Conservation (phyloP, 2,329 filamentous ascomycete genomes). For the Lecanicillium sp. region DNA sequence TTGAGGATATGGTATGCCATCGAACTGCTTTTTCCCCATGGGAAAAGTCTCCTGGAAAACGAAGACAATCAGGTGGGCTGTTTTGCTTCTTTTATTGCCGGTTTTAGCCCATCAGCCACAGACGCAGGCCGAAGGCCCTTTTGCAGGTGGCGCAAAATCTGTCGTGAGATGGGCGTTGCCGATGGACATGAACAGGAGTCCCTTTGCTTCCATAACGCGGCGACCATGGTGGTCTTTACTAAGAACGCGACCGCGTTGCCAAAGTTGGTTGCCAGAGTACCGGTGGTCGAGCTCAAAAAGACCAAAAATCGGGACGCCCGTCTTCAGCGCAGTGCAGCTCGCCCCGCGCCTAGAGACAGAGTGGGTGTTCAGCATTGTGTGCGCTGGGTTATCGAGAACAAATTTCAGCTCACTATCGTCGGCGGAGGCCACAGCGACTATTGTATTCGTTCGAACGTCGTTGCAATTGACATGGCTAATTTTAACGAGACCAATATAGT, state of each 20-base stretch:
- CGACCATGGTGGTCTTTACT: conserved; percentile 43
- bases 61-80: conserved; percentile 34
- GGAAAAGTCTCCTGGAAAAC: conserved; percentile 35
- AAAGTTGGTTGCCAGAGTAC: conserved; percentile 33
- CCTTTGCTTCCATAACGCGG: conserved; percentile 40
- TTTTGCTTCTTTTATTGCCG: conserved; percentile 46
- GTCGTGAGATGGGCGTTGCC: conserved; percentile 35
- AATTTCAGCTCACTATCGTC: conserved; percentile 37
- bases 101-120: conserved; percentile 27
- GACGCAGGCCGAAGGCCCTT: conserved; percentile 22
- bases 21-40: conserved; percentile 35
- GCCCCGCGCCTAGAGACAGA: conserved; percentile 37
- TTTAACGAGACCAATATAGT: conserved; percentile 43
- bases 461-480: conserved; percentile 49
- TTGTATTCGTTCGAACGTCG: conserved; percentile 42
- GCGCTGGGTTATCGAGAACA: conserved; percentile 43
- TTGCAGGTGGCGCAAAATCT: conserved; percentile 40
- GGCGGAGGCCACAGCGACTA: conserved; percentile 54
- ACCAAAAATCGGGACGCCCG: conserved; percentile 47
- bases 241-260: conserved; percentile 32
- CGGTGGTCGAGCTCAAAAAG: conserved; percentile 17
- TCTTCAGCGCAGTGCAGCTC: conserved; percentile 30
- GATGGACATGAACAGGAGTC: conserved; percentile 25
- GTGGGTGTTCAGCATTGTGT: conserved; percentile 46
- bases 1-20: conserved; percentile 41